Evolutionary conservation across 2,329 filamentous ascomycete genomes (phyloP).

Genomic region (Fusarium sp.): DNA sequence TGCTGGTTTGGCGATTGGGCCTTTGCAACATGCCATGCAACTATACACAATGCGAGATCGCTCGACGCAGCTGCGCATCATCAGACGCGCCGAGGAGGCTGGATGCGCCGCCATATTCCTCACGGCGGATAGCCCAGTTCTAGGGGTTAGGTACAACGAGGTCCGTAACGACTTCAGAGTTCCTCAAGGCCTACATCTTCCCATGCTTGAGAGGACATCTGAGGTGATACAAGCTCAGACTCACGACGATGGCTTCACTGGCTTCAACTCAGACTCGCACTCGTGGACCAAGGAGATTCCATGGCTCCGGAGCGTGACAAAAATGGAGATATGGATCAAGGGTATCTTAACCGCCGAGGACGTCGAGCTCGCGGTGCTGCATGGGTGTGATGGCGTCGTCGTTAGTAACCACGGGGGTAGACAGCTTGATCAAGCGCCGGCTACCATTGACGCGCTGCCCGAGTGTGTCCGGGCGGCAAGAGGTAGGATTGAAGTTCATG

Average conservation of each 20-base stretch:
- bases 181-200: neutral
- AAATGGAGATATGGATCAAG: constrained; percentile 60
- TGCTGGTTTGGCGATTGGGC: neutral
- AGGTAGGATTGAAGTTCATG: neutral
- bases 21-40: neutral
- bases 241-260: neutral
- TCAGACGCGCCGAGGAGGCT: constrained; percentile 3
- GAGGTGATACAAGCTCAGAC: neutral
- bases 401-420: constrained; percentile 58
- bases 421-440: constrained; percentile 55
- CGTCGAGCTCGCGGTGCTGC: constrained; percentile 47
- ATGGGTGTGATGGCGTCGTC: constrained; percentile 52
- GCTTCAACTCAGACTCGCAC: constrained; percentile 43
- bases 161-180: neutral
- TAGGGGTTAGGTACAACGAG: constrained; percentile 11
- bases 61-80: neutral
- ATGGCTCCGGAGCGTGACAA: constrained; percentile 58
- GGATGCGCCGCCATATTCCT: constrained; percentile 6
- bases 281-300: constrained; percentile 60
- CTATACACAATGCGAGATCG: constrained; percentile 17
- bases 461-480: neutral
- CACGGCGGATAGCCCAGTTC: constrained; percentile 10
- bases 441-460: constrained; percentile 51
- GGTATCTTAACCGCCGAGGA: constrained; percentile 55
- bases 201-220: constrained; percentile 1